phyloP scores from a whole-genome alignment of 2,329 filamentous ascomycete genomes.

The Furcasterigmium furcatum region DNA sequence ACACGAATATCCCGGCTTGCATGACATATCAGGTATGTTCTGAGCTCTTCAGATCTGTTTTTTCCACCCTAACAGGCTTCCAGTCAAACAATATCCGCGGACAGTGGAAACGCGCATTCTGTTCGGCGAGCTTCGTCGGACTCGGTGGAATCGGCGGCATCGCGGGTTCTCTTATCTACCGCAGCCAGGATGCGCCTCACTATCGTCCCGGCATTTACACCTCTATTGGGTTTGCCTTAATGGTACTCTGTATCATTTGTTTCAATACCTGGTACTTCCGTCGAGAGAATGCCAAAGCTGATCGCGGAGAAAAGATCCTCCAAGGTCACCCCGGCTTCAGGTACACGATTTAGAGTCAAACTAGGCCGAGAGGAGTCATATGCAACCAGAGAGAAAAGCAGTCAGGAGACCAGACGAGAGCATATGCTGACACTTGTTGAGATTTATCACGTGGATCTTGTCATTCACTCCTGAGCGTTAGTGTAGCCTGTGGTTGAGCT shows the following conservation, averaged over 20 bases:
- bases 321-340: slow-evolving; percentile 6
- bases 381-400: too few species aligned
- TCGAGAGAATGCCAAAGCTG: slow-evolving; percentile 5
- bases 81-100: slow-evolving; percentile 14
- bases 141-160: slow-evolving; percentile 12
- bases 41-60: too few species aligned
- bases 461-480: too few species aligned
- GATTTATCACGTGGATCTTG: too few species aligned
- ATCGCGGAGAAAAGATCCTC: slow-evolving; percentile 3
- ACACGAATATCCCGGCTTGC: slow-evolving; percentile 5
- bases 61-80: too few species aligned
- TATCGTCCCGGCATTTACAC: slow-evolving; percentile 3
- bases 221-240: slow-evolving; percentile 14
- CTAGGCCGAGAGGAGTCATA: too few species aligned
- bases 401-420: too few species aligned
- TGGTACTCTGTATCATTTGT: slow-evolving; percentile 1
- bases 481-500: too few species aligned
- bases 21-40: slow-evolving; percentile 47
- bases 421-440: too few species aligned
- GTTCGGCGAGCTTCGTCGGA: slow-evolving; percentile 9
- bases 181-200: slow-evolving; percentile 1
- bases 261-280: slow-evolving; percentile 6
- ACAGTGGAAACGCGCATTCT: slow-evolving; percentile 13
- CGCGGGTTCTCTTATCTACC: slow-evolving; percentile 12
- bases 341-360: slow-evolving; percentile 6